phyloP scores from a whole-genome alignment of 768 basidiomycete genomes.

The Boletus huronensis region DNA sequence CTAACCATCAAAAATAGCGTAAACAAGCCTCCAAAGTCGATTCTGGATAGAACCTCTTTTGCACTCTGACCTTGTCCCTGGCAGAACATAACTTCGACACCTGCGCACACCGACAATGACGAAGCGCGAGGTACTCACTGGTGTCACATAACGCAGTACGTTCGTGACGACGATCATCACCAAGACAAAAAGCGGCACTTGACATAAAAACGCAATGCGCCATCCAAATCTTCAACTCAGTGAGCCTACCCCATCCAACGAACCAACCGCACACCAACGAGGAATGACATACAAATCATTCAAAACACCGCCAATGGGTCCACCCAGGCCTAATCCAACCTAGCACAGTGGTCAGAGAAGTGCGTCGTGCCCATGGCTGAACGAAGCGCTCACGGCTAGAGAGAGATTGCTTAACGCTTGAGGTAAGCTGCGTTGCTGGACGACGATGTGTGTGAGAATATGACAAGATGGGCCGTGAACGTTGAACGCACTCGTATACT shows the following conservation, averaged over 20 bases:
- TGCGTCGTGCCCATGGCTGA: background rate
- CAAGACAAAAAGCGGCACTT: constrained; percentile 5
- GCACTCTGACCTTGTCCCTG: constrained; percentile 7
- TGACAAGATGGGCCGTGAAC: background rate
- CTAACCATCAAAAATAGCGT: constrained; percentile 6
- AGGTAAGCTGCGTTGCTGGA: constrained; percentile 4
- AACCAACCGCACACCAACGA: background rate
- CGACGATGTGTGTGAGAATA: background rate
- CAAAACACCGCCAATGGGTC: constrained; percentile 9
- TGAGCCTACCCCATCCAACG: background rate
- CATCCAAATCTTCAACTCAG: constrained; percentile 13
- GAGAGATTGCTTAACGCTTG: constrained; percentile 44
- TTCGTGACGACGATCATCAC: constrained; percentile 3
- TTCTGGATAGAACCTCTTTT: constrained; percentile 8
- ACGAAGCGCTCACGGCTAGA: constrained; percentile 2
- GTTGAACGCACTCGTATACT: constrained; percentile 3
- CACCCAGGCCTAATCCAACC: constrained; percentile 14
- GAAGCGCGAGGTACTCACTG: background rate
- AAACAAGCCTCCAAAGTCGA: constrained; percentile 15
- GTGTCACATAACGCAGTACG: constrained; percentile 6
- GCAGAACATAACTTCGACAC: background rate
- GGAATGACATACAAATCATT: constrained; percentile 8
- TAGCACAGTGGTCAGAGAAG: background rate
- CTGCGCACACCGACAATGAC: background rate
- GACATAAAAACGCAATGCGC: constrained; percentile 14